Base-by-base conservation (phyloP, 257 asterid species). In the Coffea eugenioides region DNA sequence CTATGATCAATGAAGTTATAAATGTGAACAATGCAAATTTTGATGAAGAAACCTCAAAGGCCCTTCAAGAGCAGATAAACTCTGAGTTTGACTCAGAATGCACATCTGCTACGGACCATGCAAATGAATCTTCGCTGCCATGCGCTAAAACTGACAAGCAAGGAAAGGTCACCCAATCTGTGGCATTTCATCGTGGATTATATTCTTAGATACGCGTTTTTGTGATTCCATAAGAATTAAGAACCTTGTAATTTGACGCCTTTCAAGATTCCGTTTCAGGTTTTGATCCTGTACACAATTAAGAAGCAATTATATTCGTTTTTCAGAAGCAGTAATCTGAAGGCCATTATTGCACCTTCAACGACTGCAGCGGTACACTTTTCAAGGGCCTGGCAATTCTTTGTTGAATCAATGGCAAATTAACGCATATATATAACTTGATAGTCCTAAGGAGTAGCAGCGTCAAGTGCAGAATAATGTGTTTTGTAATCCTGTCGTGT, bases 271-370 rank as follows among this genome's bases (percentile, higher is more conserved):
- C 36, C 27, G 13, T 56, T 62, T 62, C 77, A 76, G 75, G 65
- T 64, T 25, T 56, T 43, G n/a, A 69, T 69, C 31, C 57, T 16
- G 23, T 36, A 64, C 6, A 73, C n/a, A 21, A 31, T 80, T 25
- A 61, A 39, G 65, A 54, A 51, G 21, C 46, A 49, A 6, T 27
- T 81, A 31, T 43, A 36, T 48, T 31, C 45, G 36, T 51, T 82
- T 71, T 62, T 73, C 54, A 61, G 81, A 45, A 76, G 51, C 34
- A 54, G 62, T 25, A 82, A 82, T 73, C 46, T 77, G 69, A 82
- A 71, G 81, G 64, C 41, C 27, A 39, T 82, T 71, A 71, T 82
- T 46, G 71, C 82, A 65, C 84, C 84, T 76, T 71, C 84, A 45
- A 82, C 79, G 11, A 36, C 6, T 9, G 84, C 73, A 72, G 81